phyloP scores from a whole-genome alignment of 306 rosid genomes.

The Amphicarpaea edgeworthii region DNA sequence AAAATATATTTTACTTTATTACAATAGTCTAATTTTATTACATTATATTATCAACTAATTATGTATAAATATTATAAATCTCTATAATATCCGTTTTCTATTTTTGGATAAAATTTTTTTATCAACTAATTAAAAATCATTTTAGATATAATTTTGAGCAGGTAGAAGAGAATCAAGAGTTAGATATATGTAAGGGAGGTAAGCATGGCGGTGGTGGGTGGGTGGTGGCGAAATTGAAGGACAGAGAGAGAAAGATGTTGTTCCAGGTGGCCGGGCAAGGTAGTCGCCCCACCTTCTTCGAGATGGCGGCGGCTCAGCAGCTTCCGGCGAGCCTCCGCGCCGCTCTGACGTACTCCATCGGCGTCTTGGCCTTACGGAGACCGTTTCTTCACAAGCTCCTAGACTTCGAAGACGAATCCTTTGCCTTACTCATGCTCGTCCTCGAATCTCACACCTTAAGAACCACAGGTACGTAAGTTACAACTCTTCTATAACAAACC shows the following conservation, averaged over 20 bases:
- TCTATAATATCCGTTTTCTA: too few species aligned
- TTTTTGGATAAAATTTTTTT: too few species aligned
- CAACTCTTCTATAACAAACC: too few species aligned
- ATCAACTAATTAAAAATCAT: too few species aligned
- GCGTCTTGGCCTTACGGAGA: constrained; percentile 81
- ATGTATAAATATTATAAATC: too few species aligned
- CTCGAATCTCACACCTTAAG: constrained; percentile 90
- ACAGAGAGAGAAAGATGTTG: constrained; percentile 59
- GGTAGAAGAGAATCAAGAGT: not conserved
- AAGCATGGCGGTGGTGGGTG: not conserved
- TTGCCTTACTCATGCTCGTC: constrained; percentile 78
- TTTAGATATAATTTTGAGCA: not conserved
- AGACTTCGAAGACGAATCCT: constrained; percentile 88
- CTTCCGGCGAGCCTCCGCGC: constrained; percentile 94
- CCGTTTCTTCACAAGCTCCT: constrained; percentile 74
- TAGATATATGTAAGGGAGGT: not conserved
- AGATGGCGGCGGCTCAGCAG: constrained; percentile 98
- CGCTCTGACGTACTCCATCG: constrained; percentile 88
- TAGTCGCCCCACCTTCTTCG: constrained; percentile 97
- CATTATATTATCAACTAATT: too few species aligned
- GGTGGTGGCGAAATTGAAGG: not conserved
- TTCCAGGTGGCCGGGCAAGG: constrained; percentile 99
- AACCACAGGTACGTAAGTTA: too few species aligned
- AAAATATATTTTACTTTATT: too few species aligned
- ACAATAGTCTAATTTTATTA: too few species aligned